Base-by-base conservation (phyloP, 768 basidiomycete genomes). In the Ephemerocybe angulata region DNA sequence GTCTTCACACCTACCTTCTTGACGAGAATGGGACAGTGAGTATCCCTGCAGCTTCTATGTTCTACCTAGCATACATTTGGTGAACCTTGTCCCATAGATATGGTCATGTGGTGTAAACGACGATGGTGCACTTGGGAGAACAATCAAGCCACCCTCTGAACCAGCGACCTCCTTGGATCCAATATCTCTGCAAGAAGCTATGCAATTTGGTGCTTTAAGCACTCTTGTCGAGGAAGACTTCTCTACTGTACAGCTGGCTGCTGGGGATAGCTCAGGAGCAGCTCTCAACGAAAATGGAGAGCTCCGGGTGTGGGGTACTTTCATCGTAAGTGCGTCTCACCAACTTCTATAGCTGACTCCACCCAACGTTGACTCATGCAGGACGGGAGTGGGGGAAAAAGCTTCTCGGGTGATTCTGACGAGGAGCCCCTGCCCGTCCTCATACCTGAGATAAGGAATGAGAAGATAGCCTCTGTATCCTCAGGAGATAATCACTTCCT, bases 41-140 rank as follows among this genome's bases (percentile, higher is more conserved):
- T 50, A 19, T 25, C 6, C 17, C n/a, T n/a, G n/a, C n/a, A n/a
- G 17, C 11, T 17, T 29, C 28, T 6, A 15, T 25, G 37, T 41
- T 38, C 27, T n/a, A 7, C 13, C 6, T 7, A 35, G 25, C 31
- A 13, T 13, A n/a, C 46, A 15, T 24, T 35, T 13, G n/a, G 11
- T 24, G 24, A n/a, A 19, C 30, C 43, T 12, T 29, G 38, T 13
- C 10, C 33, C 27, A 10, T 35, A 53, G 52, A 28, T 53, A 13
- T 53, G 52, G 52, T 53, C 52, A 29, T 17, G 40, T 7, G 52
- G 52, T 42, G 41, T 41, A 37, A 43, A 53, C 41, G 52, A 53
- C 41, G 52, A 53, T 21, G 52, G 52, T 17, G 38, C 52, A 6
- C 52, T 53, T 25, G 52, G 52, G 4, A 11, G 52, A 5, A 31